Base-by-base conservation (phyloP, 2,329 filamentous ascomycete species). In the Phialocephala subalpina region DNA sequence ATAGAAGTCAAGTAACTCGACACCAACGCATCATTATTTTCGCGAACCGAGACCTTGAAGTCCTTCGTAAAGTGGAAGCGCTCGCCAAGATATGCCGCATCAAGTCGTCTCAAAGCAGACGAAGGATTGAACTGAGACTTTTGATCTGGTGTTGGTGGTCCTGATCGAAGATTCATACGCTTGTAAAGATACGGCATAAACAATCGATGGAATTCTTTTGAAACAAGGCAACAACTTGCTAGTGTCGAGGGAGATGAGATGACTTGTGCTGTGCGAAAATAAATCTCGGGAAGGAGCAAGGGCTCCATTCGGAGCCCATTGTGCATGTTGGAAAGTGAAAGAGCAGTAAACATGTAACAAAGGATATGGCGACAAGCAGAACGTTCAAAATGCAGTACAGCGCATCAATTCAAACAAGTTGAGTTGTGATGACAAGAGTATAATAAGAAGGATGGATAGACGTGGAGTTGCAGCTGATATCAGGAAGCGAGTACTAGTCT, bases 201-300 rank as follows among this genome's bases (percentile, higher is more conserved):
- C 20, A 49, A 9, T 22, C 45, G 45, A 25, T 49, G 20, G n/a
- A 49, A 49, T n/a, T 49, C 45, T 25, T 25, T 49, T 14, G 45
- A 49, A n/a, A 49, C 45, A 25, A 20, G 45, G 20, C 45, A 49
- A n/a, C 45, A 49, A 11, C 20, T 49, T 49, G 45, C 45, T 22
- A 49, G n/a, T 2, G 45, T 49, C 20, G 45, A 49, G 11, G 45
- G 45, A 2, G 45, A 49, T 25, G 45, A 49, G 20, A 49, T 49
- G 45, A 49, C 22, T 22, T 22, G 45, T 20, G 45, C 45, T 25
- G 45, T 9, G n/a, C 22, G 45, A 22, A 49, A n/a, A 49, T 49
- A 49, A 6, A 49, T 49, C 20, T 49, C 45, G n/a, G 45, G 45
- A 2, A 49, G 45, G n/a, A 49, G 45, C 20, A 11, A n/a, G 22